Percentiles rank a stretch among this genome's conserved stretches.
Evolutionary conservation across 1,284 basidiomycete species (phyloP).

Genomic region (Abortiporus biennis): DNA sequence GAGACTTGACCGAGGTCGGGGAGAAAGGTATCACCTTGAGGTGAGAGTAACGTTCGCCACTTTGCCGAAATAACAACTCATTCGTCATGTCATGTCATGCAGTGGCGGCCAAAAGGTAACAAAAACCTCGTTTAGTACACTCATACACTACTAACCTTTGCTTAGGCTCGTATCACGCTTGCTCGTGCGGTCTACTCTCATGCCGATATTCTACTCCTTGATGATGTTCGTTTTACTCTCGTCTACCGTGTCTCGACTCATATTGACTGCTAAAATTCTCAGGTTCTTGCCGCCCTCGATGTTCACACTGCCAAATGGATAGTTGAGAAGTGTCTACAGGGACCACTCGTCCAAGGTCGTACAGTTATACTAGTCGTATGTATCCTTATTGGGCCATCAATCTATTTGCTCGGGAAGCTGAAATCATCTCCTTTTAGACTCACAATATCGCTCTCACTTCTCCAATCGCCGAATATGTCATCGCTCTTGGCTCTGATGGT

Average conservation of each 20-base stretch:
- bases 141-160: background rate
- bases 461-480: conserved; percentile 54
- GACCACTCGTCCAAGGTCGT: conserved; percentile 58
- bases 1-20: conserved; percentile 64
- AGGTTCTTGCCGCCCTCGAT: conserved; percentile 39
- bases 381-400: conserved; percentile 9
- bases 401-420: conserved; percentile 29
- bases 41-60: conserved; percentile 1
- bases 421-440: conserved; percentile 8
- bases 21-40: conserved; percentile 52
- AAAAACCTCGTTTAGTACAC: background rate
- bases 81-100: background rate
- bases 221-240: conserved; percentile 41
- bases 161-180: conserved; percentile 59
- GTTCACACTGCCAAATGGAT: conserved; percentile 70
- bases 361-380: conserved; percentile 69
- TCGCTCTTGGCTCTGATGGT: conserved; percentile 48
- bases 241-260: background rate
- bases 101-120: conserved; percentile 68
- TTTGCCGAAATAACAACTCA: background rate
- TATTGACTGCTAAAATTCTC: conserved; percentile 11
- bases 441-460: conserved; percentile 44
- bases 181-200: conserved; percentile 66
- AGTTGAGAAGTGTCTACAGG: conserved; percentile 66
- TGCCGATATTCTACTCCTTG: conserved; percentile 56